A percentile compares a stretch with the other conserved stretches of the same genome.
Conservation (phyloP, 164 flowering plant species). For the Protea cynaroides region DNA sequence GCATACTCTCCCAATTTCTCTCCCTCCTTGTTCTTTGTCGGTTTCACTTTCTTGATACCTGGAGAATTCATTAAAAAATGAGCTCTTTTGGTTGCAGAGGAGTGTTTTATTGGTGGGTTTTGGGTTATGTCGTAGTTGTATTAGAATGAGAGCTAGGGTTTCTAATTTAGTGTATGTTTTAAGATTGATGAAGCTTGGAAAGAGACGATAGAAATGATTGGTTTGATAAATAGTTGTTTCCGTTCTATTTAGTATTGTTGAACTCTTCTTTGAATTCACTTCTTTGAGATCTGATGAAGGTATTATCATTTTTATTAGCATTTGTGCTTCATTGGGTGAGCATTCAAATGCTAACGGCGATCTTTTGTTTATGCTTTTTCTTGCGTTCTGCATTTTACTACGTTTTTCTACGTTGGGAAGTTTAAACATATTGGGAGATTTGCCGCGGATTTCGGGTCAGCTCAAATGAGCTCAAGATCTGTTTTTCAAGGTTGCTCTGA, state of each 20-base stretch:
- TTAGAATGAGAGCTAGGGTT: not conserved
- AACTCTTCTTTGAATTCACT: constrained; percentile 36
- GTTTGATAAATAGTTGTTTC: constrained; percentile 20
- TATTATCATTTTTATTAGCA: constrained; percentile 19
- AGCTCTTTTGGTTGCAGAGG: constrained; percentile 15
- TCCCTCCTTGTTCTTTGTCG: constrained; percentile 11
- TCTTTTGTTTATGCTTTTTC: not conserved
- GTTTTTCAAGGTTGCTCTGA: constrained; percentile 8
- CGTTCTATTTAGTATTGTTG: constrained; percentile 4
- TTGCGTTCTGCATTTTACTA: constrained; percentile 1
- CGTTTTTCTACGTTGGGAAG: too few relatives aligned
- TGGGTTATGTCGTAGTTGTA: not conserved
- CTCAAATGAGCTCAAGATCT: constrained; percentile 15
- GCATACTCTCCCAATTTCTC: constrained; percentile 20
- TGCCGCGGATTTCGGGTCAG: too few relatives aligned
- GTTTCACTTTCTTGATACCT: constrained; percentile 17
- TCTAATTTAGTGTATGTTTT: too few relatives aligned
- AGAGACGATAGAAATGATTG: constrained; percentile 19
- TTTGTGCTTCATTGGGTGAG: constrained; percentile 24
- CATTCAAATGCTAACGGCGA: constrained; percentile 40
- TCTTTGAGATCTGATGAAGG: constrained; percentile 52
- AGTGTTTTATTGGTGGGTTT: constrained; percentile 20
- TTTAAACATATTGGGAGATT: too few relatives aligned
- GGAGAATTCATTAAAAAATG: constrained; percentile 1
- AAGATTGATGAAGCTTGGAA: not conserved